Base-by-base conservation (phyloP, 1,139 yeast species). In the Blastobotrys proliferans region DNA sequence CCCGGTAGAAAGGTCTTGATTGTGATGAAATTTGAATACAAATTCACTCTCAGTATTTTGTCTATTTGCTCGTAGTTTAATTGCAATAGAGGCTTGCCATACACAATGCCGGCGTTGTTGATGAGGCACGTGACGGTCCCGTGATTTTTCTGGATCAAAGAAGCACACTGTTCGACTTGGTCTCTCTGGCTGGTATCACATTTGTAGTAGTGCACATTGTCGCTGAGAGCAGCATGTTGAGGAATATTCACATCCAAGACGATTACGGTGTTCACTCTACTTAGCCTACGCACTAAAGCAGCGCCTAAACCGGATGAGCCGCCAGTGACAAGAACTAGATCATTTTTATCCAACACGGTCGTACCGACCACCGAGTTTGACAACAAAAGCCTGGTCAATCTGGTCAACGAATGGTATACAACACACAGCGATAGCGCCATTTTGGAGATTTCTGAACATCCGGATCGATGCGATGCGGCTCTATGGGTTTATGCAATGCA, bases 221-320 rank as follows among this genome's bases (percentile, higher is more conserved):
- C 59, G 1, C 73, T 47, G 22, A 20, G 32, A 18, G 19, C 18
- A 9, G 29, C 25, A 2, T 25, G 17, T 13, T 3, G 4, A 3
- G 19, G 57, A 56, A 1, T 63, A 59, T 4, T 62, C 60, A 1
- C 57, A 55, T 90, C 97, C 32, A 86, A 65, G 0, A 82, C 82
- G 1, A 84, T 75, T 0, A 85, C 81, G 22, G 59, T 70, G 9
- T 55, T 57, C n/a, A 51, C 50, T 3, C 63, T 62, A n/a, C 16
- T 20, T 43, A 86, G 72, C 30, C 59, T 57, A 14, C 52, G 49
- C 0, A 74, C 84, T n/a, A 88, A 52, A 46, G 78, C 83, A 36
- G 64, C 64, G 0, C 97, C 97, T 19, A 90, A 67, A 0, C 97
- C 97, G 0, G 77, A 66, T 2, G 76, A 59, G 0, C 96, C 97